Conservation (phyloP, 2,329 filamentous ascomycete genomes). For the Apiospora marii region DNA sequence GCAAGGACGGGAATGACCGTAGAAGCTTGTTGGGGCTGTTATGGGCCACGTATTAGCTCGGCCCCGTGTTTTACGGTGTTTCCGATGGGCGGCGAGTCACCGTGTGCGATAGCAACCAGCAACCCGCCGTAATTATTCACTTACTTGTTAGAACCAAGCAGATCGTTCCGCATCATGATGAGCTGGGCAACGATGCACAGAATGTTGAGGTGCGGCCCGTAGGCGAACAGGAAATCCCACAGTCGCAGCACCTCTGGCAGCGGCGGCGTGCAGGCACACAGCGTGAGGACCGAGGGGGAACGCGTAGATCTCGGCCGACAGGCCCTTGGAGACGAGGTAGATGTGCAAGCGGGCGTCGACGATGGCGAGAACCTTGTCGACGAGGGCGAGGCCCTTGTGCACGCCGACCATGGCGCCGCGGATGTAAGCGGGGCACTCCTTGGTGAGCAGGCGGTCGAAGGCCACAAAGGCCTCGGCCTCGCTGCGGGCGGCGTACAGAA, state of each 20-base stretch:
- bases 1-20: conserved; percentile 84
- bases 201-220: conserved; percentile 93
- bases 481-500: conserved; percentile 91
- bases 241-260: conserved; percentile 90
- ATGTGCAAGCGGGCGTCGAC: conserved; percentile 88
- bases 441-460: conserved; percentile 86
- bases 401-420: conserved; percentile 97
- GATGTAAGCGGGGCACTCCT: conserved; percentile 92
- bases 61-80: neutral
- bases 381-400: conserved; percentile 87
- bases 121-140: conserved; percentile 35
- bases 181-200: conserved; percentile 96
- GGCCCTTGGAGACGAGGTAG: conserved; percentile 84
- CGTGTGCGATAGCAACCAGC: neutral
- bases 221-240: conserved; percentile 98
- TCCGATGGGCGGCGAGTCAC: neutral
- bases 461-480: conserved; percentile 94
- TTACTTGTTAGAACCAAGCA: conserved; percentile 85
- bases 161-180: conserved; percentile 83
- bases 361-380: conserved; percentile 90
- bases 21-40: conserved; percentile 88
- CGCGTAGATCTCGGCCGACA: conserved; percentile 94
- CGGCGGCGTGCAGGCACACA: conserved; percentile 95
- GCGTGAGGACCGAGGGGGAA: conserved; percentile 93
- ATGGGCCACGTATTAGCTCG: neutral